Conservation (phyloP, 768 basidiomycete species). For the Leccinum uliginosum region DNA sequence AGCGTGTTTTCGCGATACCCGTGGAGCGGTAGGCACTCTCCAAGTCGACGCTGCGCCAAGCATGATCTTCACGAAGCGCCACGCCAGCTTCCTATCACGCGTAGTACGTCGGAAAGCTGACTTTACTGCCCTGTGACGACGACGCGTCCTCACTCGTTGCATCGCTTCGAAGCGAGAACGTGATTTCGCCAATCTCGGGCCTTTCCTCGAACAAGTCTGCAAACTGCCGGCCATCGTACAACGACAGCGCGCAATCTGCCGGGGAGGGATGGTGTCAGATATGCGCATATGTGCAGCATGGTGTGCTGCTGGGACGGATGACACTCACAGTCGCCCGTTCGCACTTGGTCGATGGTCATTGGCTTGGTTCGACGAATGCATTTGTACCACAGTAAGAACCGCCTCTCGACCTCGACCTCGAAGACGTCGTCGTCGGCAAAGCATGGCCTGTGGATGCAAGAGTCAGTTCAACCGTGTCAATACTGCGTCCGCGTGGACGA, state of each 20-base stretch:
- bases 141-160: not conserved
- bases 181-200: slow-evolving; percentile 22
- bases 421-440: slow-evolving; percentile 15
- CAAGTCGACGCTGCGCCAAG: not conserved
- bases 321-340: slow-evolving; percentile 17
- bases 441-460: slow-evolving; percentile 7
- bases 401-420: slow-evolving; percentile 19
- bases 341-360: slow-evolving; percentile 20
- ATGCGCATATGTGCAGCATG: not conserved
- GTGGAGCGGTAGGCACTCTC: not conserved
- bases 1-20: not conserved
- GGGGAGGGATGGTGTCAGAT: not conserved
- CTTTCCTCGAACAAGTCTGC: slow-evolving; percentile 14
- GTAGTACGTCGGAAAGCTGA: not conserved
- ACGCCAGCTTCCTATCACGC: not conserved
- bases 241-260: slow-evolving; percentile 21
- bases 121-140: not conserved
- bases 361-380: slow-evolving; percentile 25
- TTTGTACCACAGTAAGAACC: slow-evolving; percentile 19
- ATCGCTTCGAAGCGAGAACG: slow-evolving; percentile 11
- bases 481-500: not conserved
- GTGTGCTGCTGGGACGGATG: too few species aligned
- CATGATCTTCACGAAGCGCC: too few species aligned
- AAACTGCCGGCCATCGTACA: slow-evolving; percentile 13
- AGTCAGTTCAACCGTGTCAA: not conserved